Base-by-base conservation (phyloP, 768 basidiomycete species). In the Coprinopsis sp. region DNA sequence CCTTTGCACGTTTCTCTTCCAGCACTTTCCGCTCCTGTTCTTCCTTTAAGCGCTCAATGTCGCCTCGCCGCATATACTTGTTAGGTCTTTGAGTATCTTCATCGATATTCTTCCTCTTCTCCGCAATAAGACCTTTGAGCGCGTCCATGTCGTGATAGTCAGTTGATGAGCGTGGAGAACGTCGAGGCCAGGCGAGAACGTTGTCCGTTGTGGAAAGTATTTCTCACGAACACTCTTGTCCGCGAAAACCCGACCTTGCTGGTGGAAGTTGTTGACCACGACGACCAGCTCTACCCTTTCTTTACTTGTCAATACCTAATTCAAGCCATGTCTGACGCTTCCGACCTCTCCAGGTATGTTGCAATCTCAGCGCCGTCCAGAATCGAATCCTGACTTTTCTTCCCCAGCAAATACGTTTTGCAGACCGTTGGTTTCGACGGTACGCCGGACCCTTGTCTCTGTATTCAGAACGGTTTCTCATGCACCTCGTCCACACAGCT, bases 361-460 rank as follows among this genome's bases (percentile, higher is more conserved):
- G 16, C 18, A 47, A 27, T 5, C 30, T 21, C 1, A 12, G 12
- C 30, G 5, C 43, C 19, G 45, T 33, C 13, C 8, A 44, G 7
- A 6, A 14, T 22, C 10, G 21, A 47, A 33, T 8, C 0, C 13
- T 44, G 23, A 44, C 42, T 42, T 49, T 33, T 47, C 37, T 44
- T 56, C 43, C 31, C 3, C 44, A 92, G 88, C 73, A 89, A 85
- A 77, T 90, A 81, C 70, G 76, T 85, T 52, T 82, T 99, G 54
- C 87, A 95, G 68, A 99, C 96, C 49, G 95, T 91, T 54, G 87
- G 86, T 50, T 99, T 98, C 65, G 95, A 98, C 64, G 87, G 85
- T 86, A 47, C 55, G 74, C 65, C 30, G 27, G 24, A 14, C 22
- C 22, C 41, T 42, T 38, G 31, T 39, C 21, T 36, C 38, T 11